These are phyloP conservation scores for Pisolithus orientalis DNA, from an alignment of 768 basidiomycete species.

Conservation along the genomic window DNA sequence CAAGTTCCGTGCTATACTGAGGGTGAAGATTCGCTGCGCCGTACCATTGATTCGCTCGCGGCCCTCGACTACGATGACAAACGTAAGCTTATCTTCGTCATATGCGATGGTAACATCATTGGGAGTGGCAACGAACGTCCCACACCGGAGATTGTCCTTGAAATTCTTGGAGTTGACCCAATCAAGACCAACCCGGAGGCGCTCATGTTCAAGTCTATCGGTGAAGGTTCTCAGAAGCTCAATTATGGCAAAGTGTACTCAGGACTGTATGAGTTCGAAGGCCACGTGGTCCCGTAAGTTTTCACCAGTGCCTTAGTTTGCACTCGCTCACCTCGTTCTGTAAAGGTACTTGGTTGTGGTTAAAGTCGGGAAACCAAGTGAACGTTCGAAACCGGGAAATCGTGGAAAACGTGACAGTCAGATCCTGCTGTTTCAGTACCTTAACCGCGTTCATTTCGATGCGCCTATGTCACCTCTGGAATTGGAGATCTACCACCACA, in stretches of 20 bases:
- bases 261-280: slow-evolving; percentile 64
- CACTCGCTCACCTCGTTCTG: neutral
- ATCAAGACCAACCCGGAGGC: slow-evolving; percentile 58
- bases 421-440: slow-evolving; percentile 57
- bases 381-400: slow-evolving; percentile 60
- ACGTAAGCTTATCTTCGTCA: slow-evolving; percentile 58
- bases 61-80: slow-evolving; percentile 65
- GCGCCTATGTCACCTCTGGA: slow-evolving; percentile 61
- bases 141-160: slow-evolving; percentile 61
- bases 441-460: slow-evolving; percentile 66
- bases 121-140: slow-evolving; percentile 63
- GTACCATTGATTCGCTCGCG: slow-evolving; percentile 64
- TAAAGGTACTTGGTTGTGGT: slow-evolving; percentile 53
- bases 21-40: slow-evolving; percentile 61
- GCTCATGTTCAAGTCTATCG: slow-evolving; percentile 61
- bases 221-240: slow-evolving; percentile 59
- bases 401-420: slow-evolving; percentile 68
- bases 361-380: slow-evolving; percentile 64
- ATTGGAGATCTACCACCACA: slow-evolving; percentile 67
- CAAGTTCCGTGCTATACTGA: slow-evolving; percentile 70
- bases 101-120: slow-evolving; percentile 69
- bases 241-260: slow-evolving; percentile 71
- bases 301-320: neutral
- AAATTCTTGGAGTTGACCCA: slow-evolving; percentile 62
- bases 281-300: slow-evolving; percentile 61